Base-by-base conservation (phyloP, 1,284 basidiomycete genomes). In the Termitomyces sp. region DNA sequence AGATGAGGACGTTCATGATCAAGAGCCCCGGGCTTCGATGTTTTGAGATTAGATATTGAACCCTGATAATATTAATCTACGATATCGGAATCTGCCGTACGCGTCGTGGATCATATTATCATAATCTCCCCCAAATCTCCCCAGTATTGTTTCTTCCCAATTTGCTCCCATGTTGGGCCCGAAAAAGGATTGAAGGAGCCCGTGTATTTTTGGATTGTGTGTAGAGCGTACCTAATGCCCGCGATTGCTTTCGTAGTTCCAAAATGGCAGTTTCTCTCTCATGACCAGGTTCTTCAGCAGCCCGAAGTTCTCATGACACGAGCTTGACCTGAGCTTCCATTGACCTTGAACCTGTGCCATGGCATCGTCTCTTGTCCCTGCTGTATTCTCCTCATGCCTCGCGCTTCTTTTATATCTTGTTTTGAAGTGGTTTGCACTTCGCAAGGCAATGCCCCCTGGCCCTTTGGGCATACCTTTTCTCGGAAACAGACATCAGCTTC, bases 1-100 rank as follows among this genome's bases (percentile, higher is more conserved):
- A 92, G 41, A 93, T 81, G 54, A 94, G 80, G 17, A 94, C 87
- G 71, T 93, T 85, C 85, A 90, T 88, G 19, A 47, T 13, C 21
- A 49, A 38, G 15, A 44, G 34, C 13, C 33, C 12, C 21, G 3
- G 5, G 9, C 9, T 24, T n/a, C 5, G 5, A 4, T 21, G n/a
- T 2, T 34, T 15, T 39, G 6, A 45, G 38, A 55, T 17, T 38
- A 50, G 33, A 42, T 45, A n/a, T 13, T 8, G 13, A 33, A 24
- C 24, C 24, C 24, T 24, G 6, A 33, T 45, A 19, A 8, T 13
- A 12, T 5, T 45, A 19, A 8, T 13, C 17, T 5, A 12, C 13
- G 17, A 1, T 8, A 21, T 46, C 45, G 45, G 45, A 34, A 34
- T 33, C 21, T 33, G 9, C 31, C 45, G 45, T n/a, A 24, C 24